Base-by-base conservation (phyloP, 2,329 filamentous ascomycete species). In the Penicillium sp. region DNA sequence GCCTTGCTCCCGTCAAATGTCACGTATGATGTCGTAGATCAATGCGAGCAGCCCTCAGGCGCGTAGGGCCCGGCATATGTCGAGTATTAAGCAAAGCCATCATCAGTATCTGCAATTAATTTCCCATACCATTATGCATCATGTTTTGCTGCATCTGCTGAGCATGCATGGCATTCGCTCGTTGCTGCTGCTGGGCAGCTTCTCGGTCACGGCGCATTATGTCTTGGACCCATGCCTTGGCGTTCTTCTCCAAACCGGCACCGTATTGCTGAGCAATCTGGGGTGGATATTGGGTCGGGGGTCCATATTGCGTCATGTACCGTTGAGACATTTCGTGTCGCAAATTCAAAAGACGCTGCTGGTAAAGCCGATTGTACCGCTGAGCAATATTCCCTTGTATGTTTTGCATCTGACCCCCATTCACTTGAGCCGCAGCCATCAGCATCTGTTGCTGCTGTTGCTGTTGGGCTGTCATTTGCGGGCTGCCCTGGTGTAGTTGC, bases 101-200 rank as follows among this genome's bases (percentile, higher is more conserved):
- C 10, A 4, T 40, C n/a, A 4, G 24, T 19, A 19, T 50, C 14
- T 39, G 36, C 36, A 37, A 54, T 66, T 65, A 75, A 54, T 72
- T 75, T 5, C 73, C 74, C 69, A 75, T 74, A 27, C 72, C 74
- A 58, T 75, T 76, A 39, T 75, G 72, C 75, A 78, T 77, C 72
- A 77, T 77, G 46, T 74, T 76, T 59, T 76, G 74, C 60, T 75
- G 73, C 58, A 75, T 75, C 52, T 77, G 75, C 51, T 77, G 73
- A 19, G 71, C 71, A 50, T 75, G 74, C 56, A 74, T 69, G 16
- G 69, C 69, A 35, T 63, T 64, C 33, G 71, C 68, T 37, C 72
- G 72, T 39, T 72, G 70, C 52, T 73, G 70, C 52, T 73, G 73
- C 51, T 71, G 68, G 49, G 67, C 65, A 55, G 65, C 63, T 50